phyloP scores from a whole-genome alignment of 192 early-diverging fungal species.

The Coemansia sp. region DNA sequence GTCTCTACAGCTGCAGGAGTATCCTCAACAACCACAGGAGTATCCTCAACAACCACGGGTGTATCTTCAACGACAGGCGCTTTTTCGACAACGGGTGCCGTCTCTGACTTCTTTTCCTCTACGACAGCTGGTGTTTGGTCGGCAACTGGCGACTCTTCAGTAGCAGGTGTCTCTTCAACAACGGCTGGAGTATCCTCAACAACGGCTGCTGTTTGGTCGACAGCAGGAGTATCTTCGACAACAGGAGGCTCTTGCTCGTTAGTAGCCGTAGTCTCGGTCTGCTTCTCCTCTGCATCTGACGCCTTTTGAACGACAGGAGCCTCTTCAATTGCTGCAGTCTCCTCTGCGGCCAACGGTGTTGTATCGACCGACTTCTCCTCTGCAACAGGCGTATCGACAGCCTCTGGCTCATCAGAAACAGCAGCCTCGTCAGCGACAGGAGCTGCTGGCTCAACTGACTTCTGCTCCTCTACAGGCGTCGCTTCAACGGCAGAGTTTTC shows the following conservation, averaged over 20 bases:
- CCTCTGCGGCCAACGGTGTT: neutral
- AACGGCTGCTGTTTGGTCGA: neutral
- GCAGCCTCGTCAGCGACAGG: neutral
- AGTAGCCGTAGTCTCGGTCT: too few relatives aligned
- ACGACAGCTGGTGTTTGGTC: neutral
- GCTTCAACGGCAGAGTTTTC: neutral
- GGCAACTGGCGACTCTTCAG: neutral
- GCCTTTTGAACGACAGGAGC: neutral
- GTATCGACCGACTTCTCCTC: neutral
- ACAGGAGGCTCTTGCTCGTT: neutral
- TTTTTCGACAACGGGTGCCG: neutral
- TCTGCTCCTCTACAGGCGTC: neutral
- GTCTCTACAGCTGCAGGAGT: neutral
- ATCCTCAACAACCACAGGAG: neutral
- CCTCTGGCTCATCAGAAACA: neutral
- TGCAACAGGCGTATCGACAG: neutral
- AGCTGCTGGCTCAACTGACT: too few relatives aligned
- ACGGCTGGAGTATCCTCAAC: neutral
- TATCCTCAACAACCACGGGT: neutral
- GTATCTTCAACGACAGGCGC: neutral
- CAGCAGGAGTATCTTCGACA: neutral
- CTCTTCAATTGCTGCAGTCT: neutral
- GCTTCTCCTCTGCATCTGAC: too few relatives aligned
- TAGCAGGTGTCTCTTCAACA: neutral
- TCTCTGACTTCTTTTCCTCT: neutral